These are phyloP conservation scores for Leishmania major DNA, from an alignment of 208 protist genomes.

Conservation along the genomic window DNA sequence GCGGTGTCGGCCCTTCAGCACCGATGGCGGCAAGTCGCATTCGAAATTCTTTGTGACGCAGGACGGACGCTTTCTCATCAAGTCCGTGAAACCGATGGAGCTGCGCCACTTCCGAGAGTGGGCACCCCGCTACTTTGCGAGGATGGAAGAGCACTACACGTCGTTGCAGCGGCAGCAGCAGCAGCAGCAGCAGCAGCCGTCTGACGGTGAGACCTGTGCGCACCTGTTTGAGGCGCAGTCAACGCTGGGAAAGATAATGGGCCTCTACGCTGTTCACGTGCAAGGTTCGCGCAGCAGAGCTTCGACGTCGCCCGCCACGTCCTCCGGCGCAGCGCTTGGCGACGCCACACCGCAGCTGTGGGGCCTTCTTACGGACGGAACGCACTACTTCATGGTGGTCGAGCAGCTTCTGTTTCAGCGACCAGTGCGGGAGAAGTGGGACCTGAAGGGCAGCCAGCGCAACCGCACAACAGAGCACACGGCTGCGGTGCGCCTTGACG, in stretches of 20 bases:
- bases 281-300: conserved; percentile 13
- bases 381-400: conserved; percentile 67
- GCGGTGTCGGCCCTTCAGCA: conserved; percentile 47
- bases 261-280: conserved; percentile 35
- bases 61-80: conserved; percentile 74
- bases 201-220: background rate
- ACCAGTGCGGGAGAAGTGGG: conserved; percentile 41
- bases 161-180: conserved; percentile 6
- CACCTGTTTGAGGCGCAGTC: conserved; percentile 7
- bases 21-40: conserved; percentile 78
- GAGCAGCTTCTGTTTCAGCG: conserved; percentile 51
- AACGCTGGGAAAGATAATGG: conserved; percentile 33
- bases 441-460: conserved; percentile 87
- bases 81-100: conserved; percentile 75
- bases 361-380: conserved; percentile 25
- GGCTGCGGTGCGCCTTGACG: conserved; percentile 65
- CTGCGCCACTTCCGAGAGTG: conserved; percentile 65
- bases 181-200: background rate
- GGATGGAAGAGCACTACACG: conserved; percentile 42
- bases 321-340: background rate
- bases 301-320: background rate
- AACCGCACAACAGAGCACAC: conserved; percentile 68
- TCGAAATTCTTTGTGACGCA: conserved; percentile 66
- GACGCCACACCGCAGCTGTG: conserved; percentile 7
- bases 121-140: conserved; percentile 59